These are phyloP conservation scores for Zygosaccharomyces rouxii DNA, from an alignment of 805 yeast genomes.

Conservation along the genomic window DNA sequence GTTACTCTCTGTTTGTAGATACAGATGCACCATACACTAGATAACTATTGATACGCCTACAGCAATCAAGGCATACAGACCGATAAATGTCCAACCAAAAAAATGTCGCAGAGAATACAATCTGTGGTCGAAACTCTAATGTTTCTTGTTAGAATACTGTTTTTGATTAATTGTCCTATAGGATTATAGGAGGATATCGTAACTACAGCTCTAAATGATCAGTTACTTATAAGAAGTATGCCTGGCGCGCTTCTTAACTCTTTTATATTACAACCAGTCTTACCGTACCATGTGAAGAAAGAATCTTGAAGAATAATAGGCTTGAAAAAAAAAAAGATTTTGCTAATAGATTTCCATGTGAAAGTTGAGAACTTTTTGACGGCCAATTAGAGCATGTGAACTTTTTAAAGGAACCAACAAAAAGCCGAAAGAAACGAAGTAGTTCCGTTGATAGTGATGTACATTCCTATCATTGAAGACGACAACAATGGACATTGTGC, in stretches of 20 bases:
- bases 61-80: slow-evolving; percentile 5
- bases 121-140: background rate
- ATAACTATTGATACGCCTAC: slow-evolving; percentile 1
- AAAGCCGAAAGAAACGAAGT: too few relatives aligned
- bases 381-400: too few relatives aligned
- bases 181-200: too few relatives aligned
- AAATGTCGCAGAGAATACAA: background rate
- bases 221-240: too few relatives aligned
- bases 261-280: too few relatives aligned
- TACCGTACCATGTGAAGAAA: background rate
- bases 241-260: background rate
- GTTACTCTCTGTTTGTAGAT: background rate
- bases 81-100: background rate
- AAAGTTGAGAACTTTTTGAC: too few relatives aligned
- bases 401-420: too few relatives aligned
- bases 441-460: background rate
- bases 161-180: too few relatives aligned
- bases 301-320: background rate
- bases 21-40: background rate
- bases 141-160: too few relatives aligned
- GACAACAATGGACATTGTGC: background rate
- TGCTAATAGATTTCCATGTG: too few relatives aligned
- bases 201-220: too few relatives aligned
- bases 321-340: background rate
- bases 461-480: background rate